Evolutionary conservation across 73 alveolate species (phyloP), one percentile per base, ranked within the genome.

Genomic region (Symbiodinium pilosum): DNA sequence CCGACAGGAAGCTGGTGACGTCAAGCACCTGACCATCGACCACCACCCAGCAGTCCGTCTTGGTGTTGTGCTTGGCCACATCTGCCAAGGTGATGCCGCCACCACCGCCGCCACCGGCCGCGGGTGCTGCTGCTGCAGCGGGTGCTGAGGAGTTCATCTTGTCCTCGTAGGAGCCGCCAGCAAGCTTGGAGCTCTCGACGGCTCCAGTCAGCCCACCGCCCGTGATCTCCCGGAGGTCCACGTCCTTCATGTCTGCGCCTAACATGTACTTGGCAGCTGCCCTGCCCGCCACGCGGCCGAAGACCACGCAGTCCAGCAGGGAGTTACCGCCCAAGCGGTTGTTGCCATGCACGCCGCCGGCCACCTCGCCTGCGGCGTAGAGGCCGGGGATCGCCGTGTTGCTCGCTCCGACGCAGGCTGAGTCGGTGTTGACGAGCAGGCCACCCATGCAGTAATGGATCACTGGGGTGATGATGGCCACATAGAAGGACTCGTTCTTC

Each of bases 381-480:
- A 91, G 54, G 52, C 97, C 97, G n/a, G 97, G 97, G 32, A 91
- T 43, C 38, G 97, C 69, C 52, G 6, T 6, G 84, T 71, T 71
- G 88, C 69, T 91, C 77, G 97, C 9, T 39, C 87, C 97, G 8
- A 91, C 84, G 73, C 86, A 64, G 30, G 97, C 97, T 4, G 97
- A 91, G 42, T 91, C 97, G 21, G 54, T 41, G 97, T 91, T 88
- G 40, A 91, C 69, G 81, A 69, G 77, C 88, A 99, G 86, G 52
- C 99, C 99, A 36, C 99, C 99, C 99, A 99, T 99, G 94, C 99
- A 93, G 98, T 99, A 99, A 97, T 99, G 99, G 77, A 99, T 93
- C 81, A 96, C 97, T 0, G 99, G 99, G 26, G 99, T 95, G 56
- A 99, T 92, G 93, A 99, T 86, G 69, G 99, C 99, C 26, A 98